A percentile compares a stretch with the other conserved stretches of the same genome.
phyloP scores from a whole-genome alignment of 2,329 filamentous ascomycete genomes.

The Fragosphaeria purpurea region DNA sequence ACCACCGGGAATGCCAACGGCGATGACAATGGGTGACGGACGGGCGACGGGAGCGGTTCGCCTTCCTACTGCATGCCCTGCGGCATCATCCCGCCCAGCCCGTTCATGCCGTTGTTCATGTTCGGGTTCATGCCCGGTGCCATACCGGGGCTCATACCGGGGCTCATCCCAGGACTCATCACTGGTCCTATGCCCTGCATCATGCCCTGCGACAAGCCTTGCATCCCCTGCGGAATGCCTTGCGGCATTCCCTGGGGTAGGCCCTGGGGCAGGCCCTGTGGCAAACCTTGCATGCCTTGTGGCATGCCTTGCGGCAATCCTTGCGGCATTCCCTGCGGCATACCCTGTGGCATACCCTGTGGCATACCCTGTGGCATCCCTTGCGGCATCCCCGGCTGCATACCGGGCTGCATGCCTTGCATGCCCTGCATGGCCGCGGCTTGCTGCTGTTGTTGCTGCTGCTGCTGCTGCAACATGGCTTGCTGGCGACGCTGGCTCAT shows the following conservation, averaged over 20 bases:
- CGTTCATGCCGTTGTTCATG: slow-evolving; percentile 15
- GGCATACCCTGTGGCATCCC: slow-evolving; percentile 4
- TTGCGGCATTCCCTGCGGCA: slow-evolving; percentile 4
- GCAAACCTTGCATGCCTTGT: slow-evolving; percentile 7
- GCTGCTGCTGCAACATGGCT: slow-evolving; percentile 9
- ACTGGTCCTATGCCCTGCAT: slow-evolving; percentile 4
- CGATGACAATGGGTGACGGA: neutral
- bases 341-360: slow-evolving; percentile 5
- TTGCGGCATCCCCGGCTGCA: slow-evolving; percentile 1
- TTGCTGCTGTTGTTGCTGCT: slow-evolving; percentile 11
- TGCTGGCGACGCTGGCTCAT: slow-evolving; percentile 18
- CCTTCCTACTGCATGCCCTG: slow-evolving; percentile 26
- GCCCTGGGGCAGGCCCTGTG: slow-evolving; percentile 5
- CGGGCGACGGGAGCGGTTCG: too few species aligned
- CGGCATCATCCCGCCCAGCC: slow-evolving; percentile 46
- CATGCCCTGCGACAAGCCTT: slow-evolving; percentile 7
- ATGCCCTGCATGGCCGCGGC: slow-evolving; percentile 16
- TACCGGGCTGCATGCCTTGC: too few species aligned
- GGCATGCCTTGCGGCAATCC: slow-evolving; percentile 9
- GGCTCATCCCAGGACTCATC: slow-evolving; percentile 1
- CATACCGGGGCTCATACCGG: slow-evolving; percentile 3
- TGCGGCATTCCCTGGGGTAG: slow-evolving; percentile 7
- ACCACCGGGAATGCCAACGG: too few species aligned
- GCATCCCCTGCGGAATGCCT: slow-evolving; percentile 10
- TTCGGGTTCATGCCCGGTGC: neutral